Base-by-base conservation (phyloP, 148 eudicot genomes). In the Chenopodium album region DNA sequence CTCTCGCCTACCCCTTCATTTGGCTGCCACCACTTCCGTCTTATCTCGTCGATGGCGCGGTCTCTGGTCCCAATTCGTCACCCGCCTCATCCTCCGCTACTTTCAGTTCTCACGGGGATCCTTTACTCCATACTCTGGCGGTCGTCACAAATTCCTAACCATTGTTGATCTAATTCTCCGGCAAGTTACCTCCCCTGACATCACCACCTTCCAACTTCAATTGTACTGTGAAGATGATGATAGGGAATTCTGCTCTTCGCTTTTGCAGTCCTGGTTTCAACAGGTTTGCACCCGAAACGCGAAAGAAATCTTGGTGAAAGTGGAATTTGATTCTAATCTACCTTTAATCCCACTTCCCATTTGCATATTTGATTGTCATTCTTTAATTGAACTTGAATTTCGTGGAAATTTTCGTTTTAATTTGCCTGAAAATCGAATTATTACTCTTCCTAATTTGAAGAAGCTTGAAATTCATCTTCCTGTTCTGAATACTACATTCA, bases 11-110 rank as follows among this genome's bases (percentile, higher is more conserved):
- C 80, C 80, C 1, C 37, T 44, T 69, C 37, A 82, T 1, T 13
- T n/a, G 17, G 44, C 76, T 1, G 77, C 29, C 5, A 8, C 80
- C 1, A 68, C 80, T n/a, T 4, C 29, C 62, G 9, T 28, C 2
- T 54, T 81, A n/a, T 81, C 79, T 28, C 67, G 10, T 20, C 66
- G 67, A 22, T 81, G 84, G 84, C 80, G 62, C 4, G 19, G n/a
- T 48, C 31, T 82, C 0, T 75, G 79, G 52, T 9, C 52, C 52
- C 13, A 2, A 48, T 9, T 48, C 12, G 13, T 6, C 52, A 48
- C 52, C 6, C 13, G 10, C 6, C 52, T 9, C 52, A 11, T 48
- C 52, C 44, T 37, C 7, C 7, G 44, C 44, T 37, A 37, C 7
- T 37, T 0, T 37, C 44, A 37, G 44, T 37, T 37, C 44, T 37